Conservation (phyloP, 78 protist genomes). For the Speleostelium caveatum region DNA sequence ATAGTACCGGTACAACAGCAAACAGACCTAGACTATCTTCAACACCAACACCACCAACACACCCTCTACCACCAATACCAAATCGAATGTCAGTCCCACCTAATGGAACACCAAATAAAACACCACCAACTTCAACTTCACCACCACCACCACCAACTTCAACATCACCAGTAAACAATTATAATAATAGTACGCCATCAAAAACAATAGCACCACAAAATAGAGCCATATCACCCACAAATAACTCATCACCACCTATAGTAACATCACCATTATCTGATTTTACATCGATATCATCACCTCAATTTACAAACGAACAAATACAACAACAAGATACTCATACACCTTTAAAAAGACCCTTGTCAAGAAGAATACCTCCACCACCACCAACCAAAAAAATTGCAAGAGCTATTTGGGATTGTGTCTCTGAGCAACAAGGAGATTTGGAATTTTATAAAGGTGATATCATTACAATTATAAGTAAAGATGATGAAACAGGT, state of each 20-base stretch:
- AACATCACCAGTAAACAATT: not conserved
- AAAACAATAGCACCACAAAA: not conserved
- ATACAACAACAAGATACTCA: not conserved
- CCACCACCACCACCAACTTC: slow-evolving; percentile 1
- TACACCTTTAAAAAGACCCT: slow-evolving; percentile 16
- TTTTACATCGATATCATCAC: slow-evolving; percentile 6
- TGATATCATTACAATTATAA: slow-evolving; percentile 60
- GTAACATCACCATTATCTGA: slow-evolving; percentile 7
- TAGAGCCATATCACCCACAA: slow-evolving; percentile 11
- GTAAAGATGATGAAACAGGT: slow-evolving; percentile 69
- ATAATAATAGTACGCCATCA: not conserved
- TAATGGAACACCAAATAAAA: slow-evolving; percentile 24
- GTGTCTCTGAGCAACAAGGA: slow-evolving; percentile 59
- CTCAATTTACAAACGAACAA: not conserved
- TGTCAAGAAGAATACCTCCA: slow-evolving; percentile 66
- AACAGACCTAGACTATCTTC: slow-evolving; percentile 51
- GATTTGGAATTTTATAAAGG: slow-evolving; percentile 39
- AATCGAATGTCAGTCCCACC: slow-evolving; percentile 58
- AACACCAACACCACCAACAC: slow-evolving; percentile 60
- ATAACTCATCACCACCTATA: not conserved
- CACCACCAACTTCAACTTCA: slow-evolving; percentile 21
- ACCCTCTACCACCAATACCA: slow-evolving; percentile 5
- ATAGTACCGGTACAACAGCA: not conserved
- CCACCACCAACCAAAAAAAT: slow-evolving; percentile 57
- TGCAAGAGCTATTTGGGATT: slow-evolving; percentile 58